A percentile compares a stretch with the other conserved stretches of the same genome.
Evolutionary conservation across 768 basidiomycete species (phyloP).

Genomic region (Collybiopsis confluens): DNA sequence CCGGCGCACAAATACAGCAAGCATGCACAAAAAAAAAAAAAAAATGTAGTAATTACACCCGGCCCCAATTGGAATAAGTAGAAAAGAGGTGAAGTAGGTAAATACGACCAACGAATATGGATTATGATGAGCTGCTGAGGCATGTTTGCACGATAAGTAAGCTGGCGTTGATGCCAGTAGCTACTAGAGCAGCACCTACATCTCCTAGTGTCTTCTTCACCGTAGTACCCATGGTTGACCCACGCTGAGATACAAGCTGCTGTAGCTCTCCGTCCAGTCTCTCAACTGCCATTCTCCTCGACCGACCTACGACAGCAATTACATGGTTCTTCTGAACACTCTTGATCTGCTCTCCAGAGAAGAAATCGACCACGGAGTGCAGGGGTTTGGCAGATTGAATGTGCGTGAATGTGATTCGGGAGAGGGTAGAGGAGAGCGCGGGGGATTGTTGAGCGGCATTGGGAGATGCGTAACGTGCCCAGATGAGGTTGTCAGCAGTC

Average conservation of each 20-base stretch:
- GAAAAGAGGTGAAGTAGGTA: no score
- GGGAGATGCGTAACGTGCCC: slow-evolving; percentile 56
- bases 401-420: slow-evolving; percentile 59
- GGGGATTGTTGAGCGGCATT: slow-evolving; percentile 20
- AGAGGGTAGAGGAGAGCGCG: slow-evolving; percentile 38
- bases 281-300: slow-evolving; percentile 62
- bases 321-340: slow-evolving; percentile 38
- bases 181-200: slow-evolving; percentile 65
- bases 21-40: no score
- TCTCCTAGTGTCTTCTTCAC: slow-evolving; percentile 74
- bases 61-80: no score
- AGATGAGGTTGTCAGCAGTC: slow-evolving; percentile 77
- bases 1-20: no score
- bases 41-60: no score
- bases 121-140: not conserved
- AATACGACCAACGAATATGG: no score
- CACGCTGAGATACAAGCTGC: slow-evolving; percentile 36
- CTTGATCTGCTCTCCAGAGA: slow-evolving; percentile 20
- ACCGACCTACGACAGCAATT: slow-evolving; percentile 70
- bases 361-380: slow-evolving; percentile 47
- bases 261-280: slow-evolving; percentile 59
- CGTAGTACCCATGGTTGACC: slow-evolving; percentile 42
- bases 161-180: slow-evolving; percentile 43
- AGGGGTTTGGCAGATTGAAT: slow-evolving; percentile 51
- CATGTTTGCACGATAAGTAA: slow-evolving; percentile 54